Percentiles rank a stretch among this genome's conserved stretches.
These are phyloP conservation scores for Perkinsus olseni DNA, from an alignment of 169 alveolate genomes.

Conservation along the genomic window DNA sequence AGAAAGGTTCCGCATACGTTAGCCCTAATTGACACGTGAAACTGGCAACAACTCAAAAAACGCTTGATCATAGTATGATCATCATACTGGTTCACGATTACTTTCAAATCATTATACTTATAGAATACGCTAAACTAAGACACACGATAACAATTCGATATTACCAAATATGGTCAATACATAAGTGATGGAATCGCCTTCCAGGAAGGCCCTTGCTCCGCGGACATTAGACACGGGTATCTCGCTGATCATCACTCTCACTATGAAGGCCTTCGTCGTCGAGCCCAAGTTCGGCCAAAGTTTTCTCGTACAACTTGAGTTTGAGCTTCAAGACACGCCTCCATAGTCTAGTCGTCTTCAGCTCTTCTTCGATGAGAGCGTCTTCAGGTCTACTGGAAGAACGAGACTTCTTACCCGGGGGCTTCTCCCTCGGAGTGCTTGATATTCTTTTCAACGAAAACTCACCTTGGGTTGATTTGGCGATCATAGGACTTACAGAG, in stretches of 20 bases:
- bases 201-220: too few species aligned
- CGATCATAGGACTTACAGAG: background rate
- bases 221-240: background rate
- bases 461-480: background rate
- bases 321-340: background rate
- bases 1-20: too few species aligned
- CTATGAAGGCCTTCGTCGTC: background rate
- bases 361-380: background rate
- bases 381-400: background rate
- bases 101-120: too few species aligned
- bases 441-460: background rate
- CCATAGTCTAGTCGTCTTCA: background rate
- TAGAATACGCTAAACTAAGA: too few species aligned
- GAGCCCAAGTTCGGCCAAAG: background rate
- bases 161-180: too few species aligned
- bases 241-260: background rate
- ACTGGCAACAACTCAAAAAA: too few species aligned
- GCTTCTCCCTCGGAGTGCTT: background rate
- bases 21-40: too few species aligned
- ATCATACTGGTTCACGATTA: too few species aligned
- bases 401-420: background rate
- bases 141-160: too few species aligned
- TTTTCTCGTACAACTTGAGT: background rate
- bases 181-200: too few species aligned
- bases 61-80: too few species aligned